These are phyloP conservation scores for Syzygium aromaticum DNA, from an alignment of 345 rosid genomes.

Conservation along the genomic window DNA sequence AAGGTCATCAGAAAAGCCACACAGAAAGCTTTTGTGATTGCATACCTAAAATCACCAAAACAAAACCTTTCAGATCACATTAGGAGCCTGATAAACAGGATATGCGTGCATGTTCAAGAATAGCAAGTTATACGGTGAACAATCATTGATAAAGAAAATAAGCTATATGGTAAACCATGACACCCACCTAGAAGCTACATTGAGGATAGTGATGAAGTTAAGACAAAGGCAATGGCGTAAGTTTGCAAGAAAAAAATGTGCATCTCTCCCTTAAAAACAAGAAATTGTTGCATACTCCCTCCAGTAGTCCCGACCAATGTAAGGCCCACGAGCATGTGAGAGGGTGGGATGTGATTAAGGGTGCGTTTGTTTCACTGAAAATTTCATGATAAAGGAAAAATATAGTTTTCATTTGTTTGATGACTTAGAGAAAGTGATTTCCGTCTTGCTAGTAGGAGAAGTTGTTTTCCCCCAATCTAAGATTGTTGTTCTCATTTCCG, in stretches of 20 bases:
- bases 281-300: background rate
- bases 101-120: background rate
- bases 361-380: too few species aligned
- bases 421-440: too few species aligned
- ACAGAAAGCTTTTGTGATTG: constrained; percentile 63
- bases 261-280: background rate
- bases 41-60: constrained; percentile 34
- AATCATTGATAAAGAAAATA: background rate
- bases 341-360: background rate
- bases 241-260: background rate
- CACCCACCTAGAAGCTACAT: background rate
- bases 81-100: background rate
- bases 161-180: background rate
- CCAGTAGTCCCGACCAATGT: background rate
- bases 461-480: too few species aligned
- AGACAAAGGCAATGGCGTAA: background rate
- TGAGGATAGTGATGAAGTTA: background rate
- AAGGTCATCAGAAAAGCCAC: constrained; percentile 74
- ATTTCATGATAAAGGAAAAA: too few species aligned
- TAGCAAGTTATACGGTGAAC: background rate
- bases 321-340: background rate
- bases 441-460: too few species aligned
- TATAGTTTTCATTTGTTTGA: too few species aligned
- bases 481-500: too few species aligned
- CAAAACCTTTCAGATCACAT: background rate